A percentile compares a stretch with the other conserved stretches of the same genome.
phyloP scores from a whole-genome alignment of 768 basidiomycete species.

The Dictyophora rubrovolvata region DNA sequence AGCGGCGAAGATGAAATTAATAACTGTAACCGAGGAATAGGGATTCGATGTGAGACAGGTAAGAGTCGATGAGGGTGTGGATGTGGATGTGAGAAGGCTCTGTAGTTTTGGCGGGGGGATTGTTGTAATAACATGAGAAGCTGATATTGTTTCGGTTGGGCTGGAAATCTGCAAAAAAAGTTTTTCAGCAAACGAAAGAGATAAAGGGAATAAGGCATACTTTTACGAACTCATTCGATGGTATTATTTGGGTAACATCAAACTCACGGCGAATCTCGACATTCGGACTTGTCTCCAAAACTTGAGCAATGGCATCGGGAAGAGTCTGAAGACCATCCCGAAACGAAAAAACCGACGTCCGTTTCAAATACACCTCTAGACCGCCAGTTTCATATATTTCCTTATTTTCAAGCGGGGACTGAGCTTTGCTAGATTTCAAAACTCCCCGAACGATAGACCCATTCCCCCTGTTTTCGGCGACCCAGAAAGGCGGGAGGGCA shows the following conservation, averaged over 20 bases:
- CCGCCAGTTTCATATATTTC: conserved; percentile 40
- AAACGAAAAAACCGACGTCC: conserved; percentile 75
- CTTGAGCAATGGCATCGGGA: conserved; percentile 40
- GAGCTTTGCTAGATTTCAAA: conserved; percentile 19
- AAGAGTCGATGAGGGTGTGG: conserved; percentile 20
- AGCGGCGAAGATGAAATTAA: conserved; percentile 75
- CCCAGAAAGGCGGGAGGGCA: conserved; percentile 67
- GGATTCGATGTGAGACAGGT: conserved; percentile 66
- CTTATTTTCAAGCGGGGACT: conserved; percentile 10
- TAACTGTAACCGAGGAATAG: conserved; percentile 71
- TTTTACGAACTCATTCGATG: conserved; percentile 37
- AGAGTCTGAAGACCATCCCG: conserved; percentile 64
- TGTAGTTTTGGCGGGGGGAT: conserved; percentile 53
- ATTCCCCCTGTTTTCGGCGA: conserved; percentile 51
- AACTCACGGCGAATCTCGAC: conserved; percentile 46
- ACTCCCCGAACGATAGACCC: conserved; percentile 65
- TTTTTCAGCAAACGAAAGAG: neutral
- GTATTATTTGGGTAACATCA: conserved; percentile 24
- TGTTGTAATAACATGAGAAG: conserved; percentile 70
- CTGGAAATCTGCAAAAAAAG: conserved; percentile 23
- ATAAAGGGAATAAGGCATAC: conserved; percentile 6
- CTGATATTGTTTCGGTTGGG: conserved; percentile 24
- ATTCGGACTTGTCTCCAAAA: conserved; percentile 38
- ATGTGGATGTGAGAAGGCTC: conserved; percentile 28
- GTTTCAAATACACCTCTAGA: conserved; percentile 36